Evolutionary conservation across 2,329 filamentous ascomycete species (phyloP), one percentile per base, ranked within the genome.

Genomic region (Neonectria magnoliae): DNA sequence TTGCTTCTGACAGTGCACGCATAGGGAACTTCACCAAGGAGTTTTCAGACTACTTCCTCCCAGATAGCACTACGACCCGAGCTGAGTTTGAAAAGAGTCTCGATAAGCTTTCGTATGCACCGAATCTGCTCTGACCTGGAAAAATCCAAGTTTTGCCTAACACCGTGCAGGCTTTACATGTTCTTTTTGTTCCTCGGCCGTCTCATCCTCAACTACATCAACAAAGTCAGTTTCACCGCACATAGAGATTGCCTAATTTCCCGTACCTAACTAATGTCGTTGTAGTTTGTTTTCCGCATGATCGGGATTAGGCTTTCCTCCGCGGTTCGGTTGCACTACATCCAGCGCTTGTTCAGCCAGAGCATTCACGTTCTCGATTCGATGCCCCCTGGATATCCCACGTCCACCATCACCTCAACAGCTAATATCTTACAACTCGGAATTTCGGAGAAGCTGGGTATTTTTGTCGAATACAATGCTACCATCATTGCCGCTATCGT

Each of bases 141-240:
- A 44, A 16, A 3, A 18, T 3, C n/a, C 5, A 27, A 20, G 22
- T 5, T 18, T 14, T 50, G 52, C 13, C 63, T 69, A 20, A 62
- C 22, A 4, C 47, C 45, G 18, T 29, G 25, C 64, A 88, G 86
- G 1, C 79, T 94, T 0, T 92, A 90, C 76, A 88, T 93, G 71
- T 85, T 93, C 59, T 88, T 88, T 60, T 81, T 94, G 7, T 94
- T 93, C 76, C 77, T 93, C 44, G 90, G 81, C 14, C 88, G 90
- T 52, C 89, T 92, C 68, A 73, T 80, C 18, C 79, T 92, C 44
- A 87, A 86, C 64, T 93, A 92, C 67, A 79, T 90, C 64, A 85
- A 85, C 68, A 87, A 87, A 76, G 83, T 83, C 69, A 38, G 67
- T 20, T 51, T 1, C 14, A 16, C 3, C 11, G 11, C 13, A 33